Base-by-base conservation (phyloP, 2,329 filamentous ascomycete species). In the Volutella citrinella region DNA sequence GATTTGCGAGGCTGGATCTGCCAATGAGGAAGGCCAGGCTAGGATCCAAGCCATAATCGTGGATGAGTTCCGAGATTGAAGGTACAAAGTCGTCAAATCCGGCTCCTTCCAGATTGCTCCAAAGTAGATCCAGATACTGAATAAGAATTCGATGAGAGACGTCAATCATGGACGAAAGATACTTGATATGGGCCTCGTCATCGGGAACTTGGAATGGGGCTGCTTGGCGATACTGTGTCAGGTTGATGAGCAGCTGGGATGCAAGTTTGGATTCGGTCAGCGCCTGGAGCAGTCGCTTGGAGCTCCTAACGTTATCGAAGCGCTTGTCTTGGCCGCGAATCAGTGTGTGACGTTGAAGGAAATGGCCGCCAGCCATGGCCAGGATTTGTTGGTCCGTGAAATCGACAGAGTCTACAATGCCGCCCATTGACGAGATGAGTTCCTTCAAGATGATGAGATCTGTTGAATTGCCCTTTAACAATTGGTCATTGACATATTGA, bases 361-460 rank as follows among this genome's bases (percentile, higher is more conserved):
- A 69, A 32, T 87, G 80, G 11, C 91, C 90, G 41, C 90, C 91
- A 24, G 87, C 87, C 78, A 98, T 89, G 11, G 87, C 89, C 43
- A 87, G 70, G 18, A 95, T 76, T 61, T 96, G 90, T 13, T 82
- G 70, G 48, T 98, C 91, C 19, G 87, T 96, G 54, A 95, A 91
- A 54, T 90, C 87, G 32, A 82, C 77, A 40, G 91, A 84, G 5
- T 90, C 82, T 10, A 91, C 82, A 40, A 98, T 90, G 27, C 94
- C 94, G 13, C 87, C 88, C 93, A 98, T 97, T 4, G 86, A 87
- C 21, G 81, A 80, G 32, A 97, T 84, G 40, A 98, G 76, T 54
- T 97, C 88, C 55, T 93, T 86, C 25, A 98, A 68, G 40, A 98
- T 87, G 44, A 95, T 87, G 20, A 98, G 72, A 58, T 97, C 90